These are phyloP conservation scores for Phaeosphaeriaceae sp. DNA, from an alignment of 2,329 filamentous ascomycete genomes.

Conservation along the genomic window DNA sequence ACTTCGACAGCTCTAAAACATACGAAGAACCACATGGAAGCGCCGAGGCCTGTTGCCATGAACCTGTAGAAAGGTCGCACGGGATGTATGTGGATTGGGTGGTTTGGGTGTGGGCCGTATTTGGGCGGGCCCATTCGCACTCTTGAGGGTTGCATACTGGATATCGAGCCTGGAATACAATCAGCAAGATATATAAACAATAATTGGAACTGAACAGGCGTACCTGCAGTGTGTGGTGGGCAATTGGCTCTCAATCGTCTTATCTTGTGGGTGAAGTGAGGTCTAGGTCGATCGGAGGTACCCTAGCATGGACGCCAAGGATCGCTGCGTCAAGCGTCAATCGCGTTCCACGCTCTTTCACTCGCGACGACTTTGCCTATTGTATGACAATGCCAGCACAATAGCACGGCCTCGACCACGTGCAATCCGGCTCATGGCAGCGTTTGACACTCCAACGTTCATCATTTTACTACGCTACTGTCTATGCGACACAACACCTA, in stretches of 20 bases:
- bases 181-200: constrained; percentile 8
- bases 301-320: constrained; percentile 26
- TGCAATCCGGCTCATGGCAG: constrained; percentile 27
- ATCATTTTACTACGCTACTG: constrained; percentile 7
- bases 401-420: constrained; percentile 18
- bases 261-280: constrained; percentile 28
- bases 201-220: neutral
- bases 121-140: constrained; percentile 47
- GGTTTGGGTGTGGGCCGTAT: constrained; percentile 50
- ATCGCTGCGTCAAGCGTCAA: constrained; percentile 18
- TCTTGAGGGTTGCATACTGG: constrained; percentile 36
- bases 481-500: constrained; percentile 16
- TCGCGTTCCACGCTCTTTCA: constrained; percentile 28
- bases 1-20: constrained; percentile 47
- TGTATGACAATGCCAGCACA: constrained; percentile 16
- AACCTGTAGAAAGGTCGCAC: constrained; percentile 78
- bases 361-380: constrained; percentile 12
- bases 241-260: constrained; percentile 39
- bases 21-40: constrained; percentile 99
- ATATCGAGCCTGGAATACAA: constrained; percentile 22
- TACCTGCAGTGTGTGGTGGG: constrained; percentile 33
- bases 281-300: constrained; percentile 28
- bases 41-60: constrained; percentile 83
- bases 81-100: constrained; percentile 65
- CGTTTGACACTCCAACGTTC: constrained; percentile 19